A percentile compares a stretch with the other conserved stretches of the same genome.
These are phyloP conservation scores for Candida michaelii DNA, from an alignment of 805 yeast genomes.

Conservation along the genomic window DNA sequence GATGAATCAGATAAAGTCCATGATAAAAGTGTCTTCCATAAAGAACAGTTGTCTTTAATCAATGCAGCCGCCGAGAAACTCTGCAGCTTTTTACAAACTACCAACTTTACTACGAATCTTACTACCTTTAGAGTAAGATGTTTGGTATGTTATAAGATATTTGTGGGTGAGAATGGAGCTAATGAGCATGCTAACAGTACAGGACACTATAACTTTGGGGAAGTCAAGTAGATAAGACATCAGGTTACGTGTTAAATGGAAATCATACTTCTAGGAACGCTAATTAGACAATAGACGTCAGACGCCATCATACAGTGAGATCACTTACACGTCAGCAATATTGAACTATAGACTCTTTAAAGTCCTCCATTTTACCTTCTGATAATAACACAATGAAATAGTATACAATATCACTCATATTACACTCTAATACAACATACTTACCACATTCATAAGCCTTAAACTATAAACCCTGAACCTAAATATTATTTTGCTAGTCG, in stretches of 20 bases:
- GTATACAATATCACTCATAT: too few species aligned
- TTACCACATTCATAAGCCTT: too few species aligned
- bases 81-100: slow-evolving; percentile 44
- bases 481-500: slow-evolving; percentile 7
- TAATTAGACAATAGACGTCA: too few species aligned
- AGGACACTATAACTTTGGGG: slow-evolving; percentile 65
- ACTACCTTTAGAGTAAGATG: slow-evolving; percentile 58
- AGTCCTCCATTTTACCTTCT: too few species aligned
- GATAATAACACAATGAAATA: too few species aligned
- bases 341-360: too few species aligned
- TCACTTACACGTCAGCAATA: too few species aligned
- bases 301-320: too few species aligned
- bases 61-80: slow-evolving; percentile 32
- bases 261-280: too few species aligned
- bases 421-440: too few species aligned
- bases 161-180: slow-evolving; percentile 66
- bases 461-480: too few species aligned
- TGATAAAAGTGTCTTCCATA: slow-evolving; percentile 45
- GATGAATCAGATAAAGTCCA: slow-evolving; percentile 22
- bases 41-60: slow-evolving; percentile 28
- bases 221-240: slow-evolving; percentile 19
- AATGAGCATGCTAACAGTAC: slow-evolving; percentile 61
- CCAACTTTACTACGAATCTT: slow-evolving; percentile 66
- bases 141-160: slow-evolving; percentile 48
- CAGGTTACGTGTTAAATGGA: too few species aligned